Evolutionary conservation across 225 moss, liverwort and hornwort genomes (phyloP).

Genomic region (Physcomitrium patens): DNA sequence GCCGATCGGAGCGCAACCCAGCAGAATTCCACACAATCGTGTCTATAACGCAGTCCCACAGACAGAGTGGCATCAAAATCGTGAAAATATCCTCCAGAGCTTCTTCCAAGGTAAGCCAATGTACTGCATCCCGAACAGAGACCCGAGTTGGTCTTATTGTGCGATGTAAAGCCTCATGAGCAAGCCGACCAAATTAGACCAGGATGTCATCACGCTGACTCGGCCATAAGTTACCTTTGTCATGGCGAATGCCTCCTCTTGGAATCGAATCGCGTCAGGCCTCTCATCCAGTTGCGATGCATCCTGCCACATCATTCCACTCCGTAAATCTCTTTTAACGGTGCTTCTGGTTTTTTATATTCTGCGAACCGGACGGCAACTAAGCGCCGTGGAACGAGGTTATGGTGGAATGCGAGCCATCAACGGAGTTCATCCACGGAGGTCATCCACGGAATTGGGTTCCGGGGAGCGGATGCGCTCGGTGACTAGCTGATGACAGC

Average conservation of each 20-base stretch:
- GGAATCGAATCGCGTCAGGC: no score
- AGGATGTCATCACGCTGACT: conserved; percentile 17
- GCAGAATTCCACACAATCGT: background rate
- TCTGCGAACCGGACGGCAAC: no score
- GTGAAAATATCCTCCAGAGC: conserved; percentile 19
- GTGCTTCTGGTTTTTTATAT: no score
- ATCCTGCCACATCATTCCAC: background rate
- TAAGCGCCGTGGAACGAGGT: no score
- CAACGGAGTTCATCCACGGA: no score
- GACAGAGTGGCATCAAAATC: background rate
- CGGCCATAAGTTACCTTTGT: background rate
- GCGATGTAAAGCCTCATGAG: background rate
- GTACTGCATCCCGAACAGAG: background rate
- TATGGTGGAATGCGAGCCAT: no score
- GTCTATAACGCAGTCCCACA: background rate
- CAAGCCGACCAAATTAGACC: conserved; percentile 34
- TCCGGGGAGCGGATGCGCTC: no score
- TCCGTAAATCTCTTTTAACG: no score
- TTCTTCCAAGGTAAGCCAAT: conserved; percentile 19
- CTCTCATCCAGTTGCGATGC: fast-evolving
- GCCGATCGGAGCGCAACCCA: conserved; percentile 10
- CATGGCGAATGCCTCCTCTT: no score
- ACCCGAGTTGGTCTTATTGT: conserved; percentile 19
- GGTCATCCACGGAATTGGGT: no score
- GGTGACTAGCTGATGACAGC: no score